Percentiles rank a stretch among this genome's conserved stretches.
phyloP scores from a whole-genome alignment of 805 yeast genomes.

The Komagataella ulmi region DNA sequence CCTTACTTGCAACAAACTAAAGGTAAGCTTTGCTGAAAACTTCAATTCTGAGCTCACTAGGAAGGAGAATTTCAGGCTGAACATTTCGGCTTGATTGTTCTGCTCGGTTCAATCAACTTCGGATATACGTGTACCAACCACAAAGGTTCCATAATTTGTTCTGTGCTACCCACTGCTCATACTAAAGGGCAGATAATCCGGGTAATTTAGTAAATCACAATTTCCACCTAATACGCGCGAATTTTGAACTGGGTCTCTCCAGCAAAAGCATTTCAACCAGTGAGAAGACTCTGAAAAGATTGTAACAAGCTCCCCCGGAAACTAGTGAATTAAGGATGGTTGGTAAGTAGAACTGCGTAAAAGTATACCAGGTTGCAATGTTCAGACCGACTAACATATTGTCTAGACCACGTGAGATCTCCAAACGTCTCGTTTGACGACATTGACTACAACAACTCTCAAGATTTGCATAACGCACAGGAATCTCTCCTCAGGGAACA shows the following conservation, averaged over 20 bases:
- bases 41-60: not conserved
- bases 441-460: constrained; percentile 57
- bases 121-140: not conserved
- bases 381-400: not conserved
- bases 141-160: not conserved
- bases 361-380: not conserved
- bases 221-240: not conserved
- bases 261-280: not conserved
- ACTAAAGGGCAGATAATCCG: not conserved
- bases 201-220: not conserved
- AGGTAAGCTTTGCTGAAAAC: not conserved
- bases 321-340: constrained; percentile 1
- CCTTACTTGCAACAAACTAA: not conserved
- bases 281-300: constrained; percentile 14
- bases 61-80: not conserved
- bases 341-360: not conserved
- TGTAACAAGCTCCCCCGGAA: not conserved
- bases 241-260: not conserved
- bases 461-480: constrained; percentile 60
- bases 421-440: constrained; percentile 75
- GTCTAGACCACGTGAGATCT: constrained; percentile 18
- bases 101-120: not conserved
- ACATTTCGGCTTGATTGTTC: not conserved
- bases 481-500: constrained; percentile 69
- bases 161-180: not conserved